Conservation (phyloP, 495 filamentous ascomycete genomes). For the Aspergillus homomorphus region DNA sequence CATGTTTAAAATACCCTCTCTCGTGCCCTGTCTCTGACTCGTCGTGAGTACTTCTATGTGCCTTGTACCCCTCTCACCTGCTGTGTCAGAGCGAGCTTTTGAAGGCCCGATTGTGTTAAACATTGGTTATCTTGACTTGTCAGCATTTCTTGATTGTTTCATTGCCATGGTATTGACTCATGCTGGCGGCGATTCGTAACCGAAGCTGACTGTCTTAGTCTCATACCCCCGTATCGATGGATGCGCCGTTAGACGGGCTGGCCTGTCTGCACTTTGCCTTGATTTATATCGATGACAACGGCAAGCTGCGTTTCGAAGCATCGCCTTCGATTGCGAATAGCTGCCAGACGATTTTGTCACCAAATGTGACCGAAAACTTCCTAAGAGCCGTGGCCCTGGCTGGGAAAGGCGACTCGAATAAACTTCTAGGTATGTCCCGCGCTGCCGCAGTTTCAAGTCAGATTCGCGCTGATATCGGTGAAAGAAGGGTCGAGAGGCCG, state of each 20-base stretch:
- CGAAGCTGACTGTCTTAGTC: slow-evolving; percentile 15
- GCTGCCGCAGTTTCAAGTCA: neutral
- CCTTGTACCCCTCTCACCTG: neutral
- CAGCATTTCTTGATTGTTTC: slow-evolving; percentile 2
- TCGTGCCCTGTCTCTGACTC: slow-evolving; percentile 7
- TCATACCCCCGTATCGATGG: slow-evolving; percentile 27
- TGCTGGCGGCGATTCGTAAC: neutral
- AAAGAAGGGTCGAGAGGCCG: slow-evolving; percentile 11
- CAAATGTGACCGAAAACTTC: slow-evolving; percentile 35
- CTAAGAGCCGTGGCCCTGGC: slow-evolving; percentile 36
- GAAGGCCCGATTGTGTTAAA: neutral
- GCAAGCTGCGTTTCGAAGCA: slow-evolving; percentile 36
- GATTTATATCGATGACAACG: slow-evolving; percentile 37
- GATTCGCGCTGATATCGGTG: neutral
- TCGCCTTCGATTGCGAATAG: slow-evolving; percentile 34
- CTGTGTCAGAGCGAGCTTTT: neutral
- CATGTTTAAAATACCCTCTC: slow-evolving; percentile 4
- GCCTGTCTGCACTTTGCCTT: slow-evolving; percentile 36
- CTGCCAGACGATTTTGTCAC: slow-evolving; percentile 33
- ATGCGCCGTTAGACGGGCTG: slow-evolving; percentile 22
- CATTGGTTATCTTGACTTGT: neutral
- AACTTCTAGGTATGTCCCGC: slow-evolving; percentile 6
- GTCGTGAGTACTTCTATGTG: slow-evolving; percentile 3
- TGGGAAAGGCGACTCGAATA: slow-evolving; percentile 13
- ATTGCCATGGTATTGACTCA: slow-evolving; percentile 10